Evolutionary conservation across 345 rosid species (phyloP), one percentile per base, ranked within the genome.

Genomic region (Lumnitzera racemosa): DNA sequence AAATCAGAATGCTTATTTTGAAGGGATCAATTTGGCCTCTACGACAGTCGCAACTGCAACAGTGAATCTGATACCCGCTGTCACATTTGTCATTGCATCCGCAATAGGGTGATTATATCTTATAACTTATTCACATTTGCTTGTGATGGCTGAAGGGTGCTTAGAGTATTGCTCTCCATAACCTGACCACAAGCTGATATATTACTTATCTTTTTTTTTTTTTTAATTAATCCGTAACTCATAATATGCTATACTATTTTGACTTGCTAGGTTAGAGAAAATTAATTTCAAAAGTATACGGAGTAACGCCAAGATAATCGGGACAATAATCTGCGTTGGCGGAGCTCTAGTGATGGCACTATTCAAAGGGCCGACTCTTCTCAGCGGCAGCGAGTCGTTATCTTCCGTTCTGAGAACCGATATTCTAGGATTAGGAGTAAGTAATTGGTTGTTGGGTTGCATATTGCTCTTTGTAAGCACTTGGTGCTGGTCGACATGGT

Each of bases 271-370:
- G 57, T 70, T 70, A 67, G 84, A 80, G 75, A 80, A 61, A 60
- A 15, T 80, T 5, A 17, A 72, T 7, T 53, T 72, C 10, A 24
- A 57, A 36, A 67, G 75, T 54, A 3, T 50, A 29, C 62, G 70
- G 64, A 67, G 72, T 24, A 43, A 56, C 24, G 76, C 74, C 29
- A 80, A 80, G 73, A 63, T 77, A 23, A 2, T 62, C 12, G 81
- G 85, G 36, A 77, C 78, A 14, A 31, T 60, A 0, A 12, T 72
- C 47, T 74, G 78, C 29, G 86, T 81, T 0, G 59, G 80, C 15
- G 89, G 89, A 78, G 90, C 94, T 56, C 75, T 84, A 67, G 64
- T 74, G 46, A 78, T 84, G 90, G 77, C 88, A 15, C 58, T 84
- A 55, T 73, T 84, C 15, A 80, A 80, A 68, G 90, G 84, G 0